Evolutionary conservation across 768 basidiomycete genomes (phyloP).

Genomic region (Hortiboletus campestris): DNA sequence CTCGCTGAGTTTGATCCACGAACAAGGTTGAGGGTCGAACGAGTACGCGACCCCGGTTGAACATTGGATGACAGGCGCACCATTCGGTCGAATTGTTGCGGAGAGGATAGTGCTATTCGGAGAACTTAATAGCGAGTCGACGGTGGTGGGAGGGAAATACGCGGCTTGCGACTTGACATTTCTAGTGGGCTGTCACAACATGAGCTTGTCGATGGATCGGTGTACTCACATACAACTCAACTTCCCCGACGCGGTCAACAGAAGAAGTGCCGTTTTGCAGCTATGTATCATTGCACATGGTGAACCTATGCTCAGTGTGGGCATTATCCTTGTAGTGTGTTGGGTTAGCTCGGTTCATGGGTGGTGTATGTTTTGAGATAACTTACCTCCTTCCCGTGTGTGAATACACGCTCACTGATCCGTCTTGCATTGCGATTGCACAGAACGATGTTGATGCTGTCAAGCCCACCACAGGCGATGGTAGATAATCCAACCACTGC

Average conservation of each 20-base stretch:
- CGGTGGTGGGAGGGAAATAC: constrained; percentile 62
- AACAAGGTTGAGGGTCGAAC: constrained; percentile 63
- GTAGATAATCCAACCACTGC: constrained; percentile 88
- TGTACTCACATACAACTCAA: constrained; percentile 70
- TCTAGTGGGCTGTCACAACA: constrained; percentile 44
- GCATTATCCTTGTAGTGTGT: constrained; percentile 59
- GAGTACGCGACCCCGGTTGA: constrained; percentile 78
- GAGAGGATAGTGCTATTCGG: constrained; percentile 63
- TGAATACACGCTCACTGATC: constrained; percentile 80
- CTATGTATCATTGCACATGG: constrained; percentile 70
- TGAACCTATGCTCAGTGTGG: constrained; percentile 69
- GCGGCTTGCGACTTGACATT: constrained; percentile 68
- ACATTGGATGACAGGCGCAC: constrained; percentile 71
- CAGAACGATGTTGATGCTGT: constrained; percentile 66
- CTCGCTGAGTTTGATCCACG: constrained; percentile 77
- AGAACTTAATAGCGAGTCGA: constrained; percentile 55
- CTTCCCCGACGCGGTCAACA: constrained; percentile 69
- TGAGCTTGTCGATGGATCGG: background rate
- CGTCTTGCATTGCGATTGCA: constrained; percentile 78
- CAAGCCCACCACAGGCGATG: constrained; percentile 64
- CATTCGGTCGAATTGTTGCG: constrained; percentile 72
- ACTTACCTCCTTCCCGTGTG: constrained; percentile 77
- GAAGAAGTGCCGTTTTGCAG: constrained; percentile 60
- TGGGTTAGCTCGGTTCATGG: background rate
- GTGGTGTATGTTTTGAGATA: background rate